Base-by-base conservation (phyloP, 306 rosid genomes). In the Glycyrrhiza uralensis region DNA sequence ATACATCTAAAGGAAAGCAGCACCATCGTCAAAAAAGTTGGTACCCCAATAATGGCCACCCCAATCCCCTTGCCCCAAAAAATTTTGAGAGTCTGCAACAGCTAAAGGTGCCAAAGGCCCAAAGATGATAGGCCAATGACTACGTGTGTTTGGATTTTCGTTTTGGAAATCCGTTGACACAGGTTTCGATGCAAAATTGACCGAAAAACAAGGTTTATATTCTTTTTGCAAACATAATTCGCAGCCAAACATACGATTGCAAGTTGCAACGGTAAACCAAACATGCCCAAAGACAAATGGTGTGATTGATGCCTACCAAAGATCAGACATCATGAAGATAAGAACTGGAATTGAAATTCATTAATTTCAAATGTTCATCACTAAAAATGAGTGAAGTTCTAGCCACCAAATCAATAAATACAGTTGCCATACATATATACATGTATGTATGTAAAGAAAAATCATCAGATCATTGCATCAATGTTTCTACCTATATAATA, bases 351-450 rank as follows among this genome's bases (percentile, higher is more conserved):
- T 18, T 20, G 29, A 52, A 72, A 72, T 72, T 65, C 46, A 47
- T 33, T 72, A 74, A 44, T 20, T 46, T 79, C 64, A 49, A 45
- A 33, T 18, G 17, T 18, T 71, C 50, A 23, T 64, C 74, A 42
- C 65, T 57, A 65, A 55, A 39, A 39, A 35, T 67, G 55, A 38
- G 30, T 15, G 47, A 3, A 38, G 66, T 42, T 59, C 45, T 49
- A 15, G 26, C 36, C 71, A 17, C 23, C 50, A 62, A 18, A 41
- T 35, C 35, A 71, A 30, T 22, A 71, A 65, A 62, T 59, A 77
- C 18, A 60, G 30, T 19, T 17, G 7, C 22, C 2, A 23, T 20
- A 19, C 13, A 14, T 2, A 22, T 33, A 30, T 23, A 49, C 61
- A 35, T 7, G 5, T 5, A 15, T 6, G 20, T 5, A 22, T 36